Base-by-base conservation (phyloP, 345 rosid species). In the Excoecaria cochinchinensis region DNA sequence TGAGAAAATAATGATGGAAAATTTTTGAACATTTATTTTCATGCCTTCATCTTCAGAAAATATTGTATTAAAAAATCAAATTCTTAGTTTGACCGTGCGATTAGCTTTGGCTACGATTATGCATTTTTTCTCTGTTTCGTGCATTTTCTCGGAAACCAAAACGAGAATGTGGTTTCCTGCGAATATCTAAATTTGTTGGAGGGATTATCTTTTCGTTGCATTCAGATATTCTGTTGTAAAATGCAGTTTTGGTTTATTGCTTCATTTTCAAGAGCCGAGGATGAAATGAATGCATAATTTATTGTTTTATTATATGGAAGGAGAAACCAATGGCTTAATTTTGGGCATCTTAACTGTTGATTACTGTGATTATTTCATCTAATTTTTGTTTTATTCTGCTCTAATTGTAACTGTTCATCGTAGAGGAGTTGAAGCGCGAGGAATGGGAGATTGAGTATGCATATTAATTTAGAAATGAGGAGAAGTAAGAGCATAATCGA, bases 401-500 rank as follows among this genome's bases (percentile, higher is more conserved):
- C 42, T 14, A 22, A 22, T 17, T 58, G 13, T 9, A 13, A 5
- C 40, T 40, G 22, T 44, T 5, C 48, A 44, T 44, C 48, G 4
- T 48, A 52, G 7, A 22, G 58, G 13, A 22, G 25, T 21, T 53
- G 36, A 40, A 59, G 24, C 4, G 8, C 21, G 38, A 52, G 17
- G 60, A 12, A 19, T 31, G 38, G 52, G 10, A 66, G 72, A 56
- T 57, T 74, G 64, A 47, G 36, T 19, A 31, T 8, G 40, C 57
- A 53, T 74, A 75, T 44, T 42, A 8, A 25, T 21, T 22, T 39
- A 22, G 70, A 47, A 39, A 74, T 58, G 22, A 69, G 69, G 52
- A 70, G 24, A 66, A 81, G 38, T 44, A 67, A 70, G 66, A 69
- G 74, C 40, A 15, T 58, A 13, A 53, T 61, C 44, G 80, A 84